A percentile compares a stretch with the other conserved stretches of the same genome.
These are phyloP conservation scores for Fusarium sp. DNA, from an alignment of 2,329 filamentous ascomycete genomes.

Conservation along the genomic window DNA sequence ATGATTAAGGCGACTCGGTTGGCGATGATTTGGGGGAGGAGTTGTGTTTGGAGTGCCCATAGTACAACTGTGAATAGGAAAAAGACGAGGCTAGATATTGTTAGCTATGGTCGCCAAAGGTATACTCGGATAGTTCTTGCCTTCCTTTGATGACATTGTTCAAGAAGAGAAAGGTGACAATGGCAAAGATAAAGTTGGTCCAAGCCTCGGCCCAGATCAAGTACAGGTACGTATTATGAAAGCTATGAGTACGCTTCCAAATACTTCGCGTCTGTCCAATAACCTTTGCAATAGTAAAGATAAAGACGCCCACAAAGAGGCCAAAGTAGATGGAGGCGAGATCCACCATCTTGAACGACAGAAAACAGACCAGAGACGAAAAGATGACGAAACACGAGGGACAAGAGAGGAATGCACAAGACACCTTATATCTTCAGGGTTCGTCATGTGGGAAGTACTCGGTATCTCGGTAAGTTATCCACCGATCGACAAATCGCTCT, in stretches of 20 bases:
- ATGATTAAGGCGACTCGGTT: constrained; percentile 57
- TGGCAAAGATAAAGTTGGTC: constrained; percentile 41
- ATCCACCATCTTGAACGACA: constrained; percentile 23
- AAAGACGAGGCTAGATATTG: constrained; percentile 10
- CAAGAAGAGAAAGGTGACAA: constrained; percentile 42
- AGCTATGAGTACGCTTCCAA: constrained; percentile 22
- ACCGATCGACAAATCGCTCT: background rate
- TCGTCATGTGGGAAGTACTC: background rate
- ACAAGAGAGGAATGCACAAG: background rate
- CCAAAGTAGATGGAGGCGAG: constrained; percentile 40
- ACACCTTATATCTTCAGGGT: background rate
- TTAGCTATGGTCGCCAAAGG: background rate
- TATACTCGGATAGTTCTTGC: background rate
- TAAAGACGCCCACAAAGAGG: constrained; percentile 41
- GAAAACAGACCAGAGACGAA: background rate
- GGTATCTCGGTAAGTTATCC: background rate
- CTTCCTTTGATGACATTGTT: constrained; percentile 27
- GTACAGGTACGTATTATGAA: constrained; percentile 39
- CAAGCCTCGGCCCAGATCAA: constrained; percentile 42
- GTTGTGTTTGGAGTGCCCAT: constrained; percentile 48
- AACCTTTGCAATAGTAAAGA: constrained; percentile 39
- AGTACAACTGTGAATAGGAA: constrained; percentile 12
- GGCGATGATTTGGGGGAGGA: constrained; percentile 57
- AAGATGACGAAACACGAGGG: background rate
- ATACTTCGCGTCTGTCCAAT: constrained; percentile 36